Conservation (phyloP, 108 stramenopile species). For the Skeletonema tropicum region DNA sequence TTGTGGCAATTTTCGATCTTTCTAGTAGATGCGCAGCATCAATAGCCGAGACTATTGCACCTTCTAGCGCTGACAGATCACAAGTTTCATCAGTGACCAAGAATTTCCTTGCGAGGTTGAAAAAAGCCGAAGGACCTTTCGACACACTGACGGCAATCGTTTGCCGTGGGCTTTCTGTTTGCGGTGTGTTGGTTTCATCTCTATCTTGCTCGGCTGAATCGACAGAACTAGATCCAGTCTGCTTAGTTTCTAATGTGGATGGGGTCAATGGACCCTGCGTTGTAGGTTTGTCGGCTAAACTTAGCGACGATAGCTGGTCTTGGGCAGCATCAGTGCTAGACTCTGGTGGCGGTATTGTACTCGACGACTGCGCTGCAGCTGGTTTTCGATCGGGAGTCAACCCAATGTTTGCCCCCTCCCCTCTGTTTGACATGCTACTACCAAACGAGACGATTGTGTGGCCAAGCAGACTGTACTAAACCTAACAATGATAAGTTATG, state of each 20-base stretch:
- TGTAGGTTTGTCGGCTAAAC: slow-evolving; percentile 10
- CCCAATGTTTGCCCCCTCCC: slow-evolving; percentile 24
- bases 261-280: slow-evolving; percentile 8
- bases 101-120: slow-evolving; percentile 84
- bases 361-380: slow-evolving; percentile 17
- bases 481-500: slow-evolving; percentile 6
- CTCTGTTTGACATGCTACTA: slow-evolving; percentile 28
- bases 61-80: slow-evolving; percentile 85
- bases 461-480: not conserved
- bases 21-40: slow-evolving; percentile 88
- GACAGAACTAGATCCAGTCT: slow-evolving; percentile 31
- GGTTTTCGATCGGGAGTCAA: slow-evolving; percentile 6
- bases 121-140: slow-evolving; percentile 82
- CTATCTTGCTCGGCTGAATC: slow-evolving; percentile 28
- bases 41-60: slow-evolving; percentile 85
- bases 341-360: slow-evolving; percentile 3
- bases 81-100: slow-evolving; percentile 81
- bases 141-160: slow-evolving; percentile 89
- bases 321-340: not conserved
- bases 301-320: slow-evolving; percentile 14
- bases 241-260: slow-evolving; percentile 28
- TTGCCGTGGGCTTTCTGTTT: slow-evolving; percentile 50
- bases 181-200: slow-evolving; percentile 9
- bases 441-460: not conserved
- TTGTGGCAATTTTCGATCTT: slow-evolving; percentile 78